A percentile compares a stretch with the other conserved stretches of the same genome.
These are phyloP conservation scores for Pythium insidiosum DNA, from an alignment of 352 stramenopile genomes.

Conservation along the genomic window DNA sequence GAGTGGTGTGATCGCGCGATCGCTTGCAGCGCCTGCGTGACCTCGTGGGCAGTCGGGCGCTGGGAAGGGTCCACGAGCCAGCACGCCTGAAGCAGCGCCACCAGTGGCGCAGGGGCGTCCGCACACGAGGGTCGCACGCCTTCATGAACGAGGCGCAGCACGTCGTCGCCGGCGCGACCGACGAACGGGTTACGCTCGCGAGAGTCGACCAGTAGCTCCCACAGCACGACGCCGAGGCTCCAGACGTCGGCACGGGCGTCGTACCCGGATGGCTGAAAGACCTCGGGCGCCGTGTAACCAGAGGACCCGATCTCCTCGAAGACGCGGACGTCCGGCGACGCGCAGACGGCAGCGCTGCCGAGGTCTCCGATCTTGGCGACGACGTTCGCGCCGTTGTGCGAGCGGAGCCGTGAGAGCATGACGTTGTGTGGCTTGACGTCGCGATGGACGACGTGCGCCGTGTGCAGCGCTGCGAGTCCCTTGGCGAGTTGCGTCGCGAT, in stretches of 20 bases:
- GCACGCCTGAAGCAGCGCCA: conserved; percentile 2
- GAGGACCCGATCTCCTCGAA: conserved; percentile 12
- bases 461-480: conserved; percentile 5
- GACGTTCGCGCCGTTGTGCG: no score
- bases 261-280: conserved; percentile 11
- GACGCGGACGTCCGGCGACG: conserved; percentile 1
- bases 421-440: conserved; percentile 19
- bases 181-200: conserved; percentile 5
- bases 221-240: conserved; percentile 14
- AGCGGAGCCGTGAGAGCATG: conserved; percentile 6
- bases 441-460: conserved; percentile 9
- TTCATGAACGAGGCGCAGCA: conserved; percentile 3
- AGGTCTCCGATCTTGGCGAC: conserved; percentile 22
- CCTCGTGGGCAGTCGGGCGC: no score
- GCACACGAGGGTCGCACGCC: conserved; percentile 6
- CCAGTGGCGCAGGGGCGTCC: background rate
- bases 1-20: no score
- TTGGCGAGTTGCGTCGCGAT: conserved; percentile 5
- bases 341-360: conserved; percentile 7
- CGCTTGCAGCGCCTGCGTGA: no score
- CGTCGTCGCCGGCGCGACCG: conserved; percentile 5
- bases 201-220: conserved; percentile 6
- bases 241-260: conserved; percentile 14
- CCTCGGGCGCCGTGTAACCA: conserved; percentile 15
- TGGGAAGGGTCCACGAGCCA: conserved; percentile 6